A percentile compares a stretch with the other conserved stretches of the same genome.
Conservation (phyloP, 352 stramenopile genomes). For the Thraustotheca clavata region DNA sequence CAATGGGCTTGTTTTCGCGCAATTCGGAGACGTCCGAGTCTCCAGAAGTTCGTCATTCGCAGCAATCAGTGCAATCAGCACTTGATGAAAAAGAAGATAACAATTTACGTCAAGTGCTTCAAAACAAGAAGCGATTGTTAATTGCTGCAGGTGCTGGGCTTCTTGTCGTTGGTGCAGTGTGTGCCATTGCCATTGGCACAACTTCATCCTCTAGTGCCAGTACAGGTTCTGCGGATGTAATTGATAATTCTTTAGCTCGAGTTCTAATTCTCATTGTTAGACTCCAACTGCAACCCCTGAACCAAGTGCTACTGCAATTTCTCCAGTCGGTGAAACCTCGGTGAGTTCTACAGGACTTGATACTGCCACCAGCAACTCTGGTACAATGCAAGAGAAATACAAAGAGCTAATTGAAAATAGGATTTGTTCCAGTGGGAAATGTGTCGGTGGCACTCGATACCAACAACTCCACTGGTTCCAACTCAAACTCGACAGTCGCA, state of each 20-base stretch:
- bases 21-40: too few species aligned
- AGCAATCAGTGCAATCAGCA: too few species aligned
- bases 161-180: background rate
- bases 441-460: background rate
- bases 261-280: background rate
- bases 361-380: background rate
- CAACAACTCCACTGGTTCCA: background rate
- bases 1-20: too few species aligned
- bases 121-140: slow-evolving; percentile 1
- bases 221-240: background rate
- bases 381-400: too few species aligned
- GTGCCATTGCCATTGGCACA: background rate
- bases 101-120: too few species aligned
- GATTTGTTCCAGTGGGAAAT: background rate
- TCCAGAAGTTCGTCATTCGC: too few species aligned
- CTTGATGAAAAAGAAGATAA: background rate
- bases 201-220: background rate
- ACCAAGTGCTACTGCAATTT: background rate
- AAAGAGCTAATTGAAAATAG: too few species aligned
- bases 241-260: background rate
- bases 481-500: background rate
- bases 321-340: background rate
- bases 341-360: background rate
- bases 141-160: background rate
- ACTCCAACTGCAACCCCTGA: background rate